Conservation (phyloP, 805 yeast species). For the Teunomyces kruisii region DNA sequence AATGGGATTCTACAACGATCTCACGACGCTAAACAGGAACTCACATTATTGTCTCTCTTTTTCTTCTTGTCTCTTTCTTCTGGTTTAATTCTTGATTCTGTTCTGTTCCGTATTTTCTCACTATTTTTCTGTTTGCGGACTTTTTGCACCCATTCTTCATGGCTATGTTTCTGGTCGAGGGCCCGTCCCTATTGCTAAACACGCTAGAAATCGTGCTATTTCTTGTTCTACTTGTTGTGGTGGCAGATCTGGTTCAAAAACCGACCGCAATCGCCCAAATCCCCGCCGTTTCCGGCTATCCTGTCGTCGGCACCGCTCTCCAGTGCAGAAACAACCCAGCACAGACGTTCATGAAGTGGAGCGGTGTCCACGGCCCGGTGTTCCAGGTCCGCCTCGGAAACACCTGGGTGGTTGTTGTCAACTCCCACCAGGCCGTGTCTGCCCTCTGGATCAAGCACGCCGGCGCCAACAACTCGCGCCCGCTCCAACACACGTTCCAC, state of each 20-base stretch:
- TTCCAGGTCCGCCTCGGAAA: constrained; percentile 66
- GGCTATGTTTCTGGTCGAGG: constrained; percentile 2
- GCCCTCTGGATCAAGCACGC: constrained; percentile 51
- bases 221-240: neutral
- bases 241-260: neutral
- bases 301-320: constrained; percentile 52
- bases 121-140: neutral
- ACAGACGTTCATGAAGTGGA: constrained; percentile 45
- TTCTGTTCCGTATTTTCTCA: neutral
- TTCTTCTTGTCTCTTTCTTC: too few species aligned
- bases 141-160: neutral
- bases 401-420: constrained; percentile 61
- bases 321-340: constrained; percentile 53
- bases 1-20: too few species aligned
- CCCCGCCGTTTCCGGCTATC: constrained; percentile 46
- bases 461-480: constrained; percentile 63
- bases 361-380: constrained; percentile 43
- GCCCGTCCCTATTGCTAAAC: neutral
- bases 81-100: too few species aligned
- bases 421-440: constrained; percentile 55
- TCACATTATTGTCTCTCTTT: too few species aligned
- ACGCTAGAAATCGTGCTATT: neutral
- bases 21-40: too few species aligned
- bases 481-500: constrained; percentile 67
- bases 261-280: constrained; percentile 37